Base-by-base conservation (phyloP, 2,329 filamentous ascomycete species). In the Pseudocercospora musae region DNA sequence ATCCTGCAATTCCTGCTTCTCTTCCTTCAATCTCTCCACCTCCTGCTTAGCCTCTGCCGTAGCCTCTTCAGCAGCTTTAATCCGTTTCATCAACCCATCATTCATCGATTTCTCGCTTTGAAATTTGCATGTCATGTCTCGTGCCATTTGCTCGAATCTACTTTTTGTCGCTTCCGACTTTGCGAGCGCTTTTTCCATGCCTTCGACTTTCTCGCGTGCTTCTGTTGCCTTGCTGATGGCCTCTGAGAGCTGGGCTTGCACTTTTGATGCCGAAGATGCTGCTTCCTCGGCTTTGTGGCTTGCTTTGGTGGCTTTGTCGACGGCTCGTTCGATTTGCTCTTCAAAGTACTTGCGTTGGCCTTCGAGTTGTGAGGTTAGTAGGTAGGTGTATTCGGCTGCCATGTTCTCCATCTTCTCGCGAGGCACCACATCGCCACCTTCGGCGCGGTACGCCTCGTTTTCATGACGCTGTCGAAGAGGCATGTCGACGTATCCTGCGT, bases 331-430 rank as follows among this genome's bases (percentile, higher is more conserved):
- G 57, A 99, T 85, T 75, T 96, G 87, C 69, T 96, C 94, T 75
- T 98, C 94, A 70, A 96, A 99, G 77, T 98, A 99, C 0, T 90
- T 84, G 9, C 95, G 86, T 75, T 99, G 95, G 48, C 89, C 92
- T 74, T 98, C 95, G 2, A 99, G 86, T 73, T 99, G 95, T 63
- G 89, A 93, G 2, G 91, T 96, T 10, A 99, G 85, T 1, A 99
- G 85, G 73, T 97, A 93, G 0, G 94, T 95, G 75, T 98, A 99
- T 78, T 99, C 95, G 68, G 95, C 84, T 29, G 91, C 91, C 74
- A 98, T 96, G 72, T 86, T 91, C 66, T 89, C 87, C 49, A 89
- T 79, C 72, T 89, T 89, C 73, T 88, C 86, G 20, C 89, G 81
- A 1, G 90, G 89, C 6, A 93, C 89, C 11, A 87, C 85, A 63